Evolutionary conservation across 1,139 yeast genomes (phyloP), one percentile per base, ranked within the genome.

Genomic region (Candida pseudoviswanathii): DNA sequence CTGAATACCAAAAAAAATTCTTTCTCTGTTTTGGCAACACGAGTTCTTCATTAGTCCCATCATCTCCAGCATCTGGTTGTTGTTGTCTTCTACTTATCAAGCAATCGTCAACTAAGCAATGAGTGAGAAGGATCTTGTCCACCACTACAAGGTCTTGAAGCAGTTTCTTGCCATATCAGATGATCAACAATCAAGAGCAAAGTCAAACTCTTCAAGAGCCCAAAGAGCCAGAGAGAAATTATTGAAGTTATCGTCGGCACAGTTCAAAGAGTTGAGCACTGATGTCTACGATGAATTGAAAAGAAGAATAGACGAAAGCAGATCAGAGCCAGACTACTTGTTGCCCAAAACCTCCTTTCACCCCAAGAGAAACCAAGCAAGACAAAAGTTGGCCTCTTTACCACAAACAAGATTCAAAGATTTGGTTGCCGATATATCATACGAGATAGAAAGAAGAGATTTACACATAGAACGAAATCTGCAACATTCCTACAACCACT

Each of bases 281-380:
- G 98, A 94, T 65, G 97, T 92, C 11, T 88, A 85, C 65, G 98
- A 92, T 66, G 99, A 92, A 68, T 74, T 92, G 54, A 81, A 82
- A 60, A 80, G 99, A 59, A 77, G 97, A 54, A 78, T 77, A 45
- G 84, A 79, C 53, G 82, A 78, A 56, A 67, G 76, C 32, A 61
- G 81, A 50, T 76, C 80, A 41, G 82, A 81, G 58, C 84, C 88
- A 4, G 86, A 82, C 53, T 83, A 80, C 61, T 72, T 89, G 52
- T 75, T 84, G 45, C 92, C 96, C 4, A 81, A 80, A 63, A 76
- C 82, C n/a, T 72, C 78, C 3, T 90, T 90, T 69, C 99, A 95
- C 65, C 95, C 96, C 33, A 92, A 91, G 64, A 80, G 99, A 62
- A 95, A 95, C 66, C 96, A 91, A 67, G 99, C 99, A 3, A 81